A percentile compares a stretch with the other conserved stretches of the same genome.
Evolutionary conservation across 2,329 filamentous ascomycete species (phyloP).

Genomic region (Trichoderma citrinoviride): DNA sequence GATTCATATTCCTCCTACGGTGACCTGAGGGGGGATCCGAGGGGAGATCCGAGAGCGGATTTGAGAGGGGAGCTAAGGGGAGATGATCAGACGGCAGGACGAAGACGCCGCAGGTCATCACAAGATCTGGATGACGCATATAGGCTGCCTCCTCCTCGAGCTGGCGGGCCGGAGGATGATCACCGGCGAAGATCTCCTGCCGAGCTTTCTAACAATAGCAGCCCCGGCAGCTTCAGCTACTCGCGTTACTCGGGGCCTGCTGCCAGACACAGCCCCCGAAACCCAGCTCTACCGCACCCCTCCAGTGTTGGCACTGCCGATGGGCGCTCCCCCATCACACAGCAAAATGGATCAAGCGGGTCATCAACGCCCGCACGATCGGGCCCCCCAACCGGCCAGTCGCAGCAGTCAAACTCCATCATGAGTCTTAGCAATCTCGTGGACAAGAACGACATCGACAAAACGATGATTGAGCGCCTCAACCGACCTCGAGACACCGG

Average conservation of each 20-base stretch:
- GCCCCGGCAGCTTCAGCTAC: slow-evolving; percentile 44
- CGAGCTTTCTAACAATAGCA: slow-evolving; percentile 48
- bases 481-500: slow-evolving; percentile 38
- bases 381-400: slow-evolving; percentile 24
- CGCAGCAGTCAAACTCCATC: slow-evolving; percentile 37
- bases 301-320: slow-evolving; percentile 28
- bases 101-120: slow-evolving; percentile 39
- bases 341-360: slow-evolving; percentile 38
- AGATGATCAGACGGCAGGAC: slow-evolving; percentile 34
- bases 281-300: slow-evolving; percentile 39
- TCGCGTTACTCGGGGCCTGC: slow-evolving; percentile 36
- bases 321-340: slow-evolving; percentile 37
- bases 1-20: slow-evolving; percentile 43
- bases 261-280: slow-evolving; percentile 39
- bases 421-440: slow-evolving; percentile 55
- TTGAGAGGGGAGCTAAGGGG: slow-evolving; percentile 32
- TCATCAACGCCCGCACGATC: slow-evolving; percentile 36
- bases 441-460: slow-evolving; percentile 54
- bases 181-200: slow-evolving; percentile 51
- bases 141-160: slow-evolving; percentile 45
- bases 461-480: slow-evolving; percentile 53
- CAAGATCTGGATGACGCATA: slow-evolving; percentile 43
- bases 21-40: slow-evolving; percentile 25
- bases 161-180: slow-evolving; percentile 46
- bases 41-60: too few relatives aligned